Base-by-base conservation (phyloP, 345 rosid genomes). In the Salix koriyanagi region DNA sequence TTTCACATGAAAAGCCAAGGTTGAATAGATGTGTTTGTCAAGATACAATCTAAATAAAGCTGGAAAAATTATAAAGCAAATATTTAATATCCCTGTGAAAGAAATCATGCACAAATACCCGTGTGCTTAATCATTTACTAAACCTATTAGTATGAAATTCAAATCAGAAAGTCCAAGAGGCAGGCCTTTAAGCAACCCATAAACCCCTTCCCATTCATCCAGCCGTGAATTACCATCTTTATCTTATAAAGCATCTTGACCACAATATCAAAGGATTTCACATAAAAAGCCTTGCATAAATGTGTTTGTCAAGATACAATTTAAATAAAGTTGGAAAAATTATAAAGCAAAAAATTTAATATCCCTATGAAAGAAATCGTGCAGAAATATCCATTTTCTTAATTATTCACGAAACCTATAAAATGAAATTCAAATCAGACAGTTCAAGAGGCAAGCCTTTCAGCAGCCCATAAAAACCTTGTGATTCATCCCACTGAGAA, bases 251-350 rank as follows among this genome's bases (percentile, higher is more conserved):
- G 34, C 34, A 32, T 32, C 34, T 32, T 32, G 34, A 32, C 34
- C 75, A 65, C 68, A 39, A 58, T 64, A 58, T 39, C 58, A 60
- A 32, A 64, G 34, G 34, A 42, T 67, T 62, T 66, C 28, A 60
- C 37, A 54, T 4, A 2, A 18, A 50, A 54, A 36, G 28, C 48
- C 72, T 28, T 62, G 34, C 19, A 61, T 41, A 37, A 56, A 16
- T 6, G 28, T 37, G 42, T 41, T 48, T 41, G 66, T 50, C 30
- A 26, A 66, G 16, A 10, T 18, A 26, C 6, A 23, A 50, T 36
- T 32, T 74, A 25, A 62, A 23, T 28, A 65, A 73, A 73, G 62
- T 36, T 46, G 30, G 18, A 54, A 60, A 76, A 58, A 26, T 67
- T 21, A 48, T n/a, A 41, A 52, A 34, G 36, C 25, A 21, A 50